Percentiles rank a stretch among this genome's conserved stretches.
phyloP scores from a whole-genome alignment of 345 rosid species.

The Moricandia moricandioides region DNA sequence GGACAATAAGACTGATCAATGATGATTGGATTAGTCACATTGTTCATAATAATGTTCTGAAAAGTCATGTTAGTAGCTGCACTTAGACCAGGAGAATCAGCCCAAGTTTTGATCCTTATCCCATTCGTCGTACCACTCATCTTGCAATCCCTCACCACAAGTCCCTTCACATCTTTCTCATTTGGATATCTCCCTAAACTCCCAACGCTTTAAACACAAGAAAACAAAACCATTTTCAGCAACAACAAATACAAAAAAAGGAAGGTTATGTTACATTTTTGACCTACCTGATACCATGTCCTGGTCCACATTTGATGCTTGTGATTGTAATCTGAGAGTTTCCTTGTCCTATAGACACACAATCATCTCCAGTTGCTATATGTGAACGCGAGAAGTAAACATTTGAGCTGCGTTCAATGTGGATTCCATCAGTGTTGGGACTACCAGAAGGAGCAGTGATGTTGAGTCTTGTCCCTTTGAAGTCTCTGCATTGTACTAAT shows the following conservation, averaged over 20 bases:
- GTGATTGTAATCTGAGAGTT: slow-evolving; percentile 35
- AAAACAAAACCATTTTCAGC: not conserved
- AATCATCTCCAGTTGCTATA: slow-evolving; percentile 62
- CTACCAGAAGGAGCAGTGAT: slow-evolving; percentile 49
- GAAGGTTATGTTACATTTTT: not conserved
- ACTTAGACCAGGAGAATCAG: slow-evolving; percentile 50
- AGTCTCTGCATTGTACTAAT: slow-evolving; percentile 51
- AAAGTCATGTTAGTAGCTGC: slow-evolving; percentile 61
- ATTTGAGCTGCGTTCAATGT: slow-evolving; percentile 38
- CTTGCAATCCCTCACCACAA: slow-evolving; percentile 50
- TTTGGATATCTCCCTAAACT: slow-evolving; percentile 53
- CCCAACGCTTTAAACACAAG: slow-evolving; percentile 43
- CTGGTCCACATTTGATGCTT: slow-evolving; percentile 48
- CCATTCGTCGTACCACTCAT: slow-evolving; percentile 50
- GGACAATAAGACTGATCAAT: slow-evolving; percentile 62
- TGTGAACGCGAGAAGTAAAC: slow-evolving; percentile 32
- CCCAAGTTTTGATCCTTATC: slow-evolving; percentile 67
- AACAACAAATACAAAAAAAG: not conserved
- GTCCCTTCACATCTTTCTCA: slow-evolving; percentile 51
- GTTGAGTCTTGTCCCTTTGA: slow-evolving; percentile 45
- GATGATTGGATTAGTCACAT: slow-evolving; percentile 55
- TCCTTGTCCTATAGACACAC: slow-evolving; percentile 45
- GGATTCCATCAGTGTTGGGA: slow-evolving; percentile 67
- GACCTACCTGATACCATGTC: slow-evolving; percentile 40
- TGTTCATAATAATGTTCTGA: slow-evolving; percentile 49